Base-by-base conservation (phyloP, 2,329 filamentous ascomycete species). In the Fusarium drepaniforme region DNA sequence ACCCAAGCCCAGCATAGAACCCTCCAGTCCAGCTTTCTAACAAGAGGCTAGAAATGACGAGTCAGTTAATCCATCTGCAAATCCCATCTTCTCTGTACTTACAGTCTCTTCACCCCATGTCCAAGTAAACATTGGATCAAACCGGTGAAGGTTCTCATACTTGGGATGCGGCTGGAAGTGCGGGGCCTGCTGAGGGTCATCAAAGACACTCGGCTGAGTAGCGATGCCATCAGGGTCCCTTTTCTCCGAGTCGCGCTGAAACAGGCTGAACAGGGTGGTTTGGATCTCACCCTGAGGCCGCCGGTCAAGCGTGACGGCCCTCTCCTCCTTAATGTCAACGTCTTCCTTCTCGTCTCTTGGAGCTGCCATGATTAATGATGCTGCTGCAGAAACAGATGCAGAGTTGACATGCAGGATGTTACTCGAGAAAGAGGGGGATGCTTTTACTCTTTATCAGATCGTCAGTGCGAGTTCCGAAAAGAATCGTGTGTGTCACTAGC, bases 71-170 rank as follows among this genome's bases (percentile, higher is more conserved):
- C 33, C 5, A 13, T 35, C 33, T 15, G 33, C 6, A 2, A 35
- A 35, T 35, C 33, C 12, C 33, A 35, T 15, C 12, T 33, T 35
- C 33, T 35, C 33, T 7, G 5, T 21, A 33, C 49, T 53, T n/a
- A 53, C 49, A 53, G 49, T 71, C 60, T 86, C 85, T 62, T 86
- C 84, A 9, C 76, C 73, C 84, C 84, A 86, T 0, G 83, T 84
- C 85, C 85, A 86, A 64, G 84, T 76, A 2, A 84, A 82, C 0
- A 83, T 72, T 0, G 86, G 85, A 66, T 89, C 86, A 68, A 88
- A 89, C 1, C 86, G 83, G 70, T 87, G 84, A 2, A 79, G 65
- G 51, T 86, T 85, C 58, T 86, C 84, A 44, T 63, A 63, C 9
- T 44, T 21, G n/a, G 42, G 60, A 35, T 63, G 25, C n/a, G 60